phyloP scores from a whole-genome alignment of 257 asterid species.

The Primulina huaijiensis region DNA sequence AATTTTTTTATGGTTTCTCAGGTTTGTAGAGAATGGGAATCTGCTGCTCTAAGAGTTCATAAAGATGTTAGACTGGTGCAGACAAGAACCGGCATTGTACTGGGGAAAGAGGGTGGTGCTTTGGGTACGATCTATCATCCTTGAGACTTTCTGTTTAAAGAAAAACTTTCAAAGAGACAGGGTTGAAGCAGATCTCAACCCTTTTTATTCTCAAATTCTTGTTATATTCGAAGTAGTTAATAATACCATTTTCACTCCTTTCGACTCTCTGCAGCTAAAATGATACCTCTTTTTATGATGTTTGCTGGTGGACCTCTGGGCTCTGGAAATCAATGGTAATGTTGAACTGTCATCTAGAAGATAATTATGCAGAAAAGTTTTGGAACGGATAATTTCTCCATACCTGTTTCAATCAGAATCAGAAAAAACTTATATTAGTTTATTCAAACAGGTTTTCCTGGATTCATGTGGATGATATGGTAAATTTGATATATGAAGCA shows the following conservation, averaged over 20 bases:
- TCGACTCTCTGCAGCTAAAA: slow-evolving; percentile 61
- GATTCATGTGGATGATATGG: slow-evolving; percentile 91
- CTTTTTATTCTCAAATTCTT: neutral
- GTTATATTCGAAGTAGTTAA: neutral
- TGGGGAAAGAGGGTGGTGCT: slow-evolving; percentile 98
- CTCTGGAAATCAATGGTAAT: slow-evolving; percentile 90
- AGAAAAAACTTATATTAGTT: neutral
- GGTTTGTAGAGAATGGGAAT: slow-evolving; percentile 99
- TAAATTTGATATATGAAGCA: slow-evolving; percentile 76
- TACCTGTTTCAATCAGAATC: neutral
- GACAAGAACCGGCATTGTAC: slow-evolving; percentile 87
- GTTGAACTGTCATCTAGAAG: neutral
- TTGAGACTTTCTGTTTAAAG: neutral
- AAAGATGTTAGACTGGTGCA: slow-evolving; percentile 72
- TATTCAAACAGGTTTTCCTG: slow-evolving; percentile 74
- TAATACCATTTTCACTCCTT: slow-evolving; percentile 7
- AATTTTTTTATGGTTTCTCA: slow-evolving; percentile 28
- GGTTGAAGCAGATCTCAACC: neutral
- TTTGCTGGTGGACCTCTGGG: slow-evolving; percentile 99
- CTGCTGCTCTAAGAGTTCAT: slow-evolving; percentile 62
- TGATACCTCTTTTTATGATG: slow-evolving; percentile 88
- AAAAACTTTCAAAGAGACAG: neutral
- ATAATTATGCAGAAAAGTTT: neutral
- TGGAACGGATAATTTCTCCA: neutral
- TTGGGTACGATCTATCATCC: slow-evolving; percentile 44